Base-by-base conservation (phyloP, 2,329 filamentous ascomycete species). In the Aspergillus versicolor region DNA sequence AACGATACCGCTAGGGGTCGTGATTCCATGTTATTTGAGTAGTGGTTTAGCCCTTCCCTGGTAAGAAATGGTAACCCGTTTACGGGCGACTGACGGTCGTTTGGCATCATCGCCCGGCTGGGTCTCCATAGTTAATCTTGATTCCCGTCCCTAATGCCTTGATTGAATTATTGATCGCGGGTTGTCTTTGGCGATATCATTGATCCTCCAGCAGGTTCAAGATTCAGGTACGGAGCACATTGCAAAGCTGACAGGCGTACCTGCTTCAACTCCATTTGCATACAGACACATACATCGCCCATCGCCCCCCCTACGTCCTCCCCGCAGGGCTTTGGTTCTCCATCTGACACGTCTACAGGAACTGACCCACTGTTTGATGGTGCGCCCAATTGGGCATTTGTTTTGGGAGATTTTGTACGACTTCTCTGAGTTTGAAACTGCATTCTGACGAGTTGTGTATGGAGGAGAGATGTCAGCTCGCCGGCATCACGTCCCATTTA, bases 301-400 rank as follows among this genome's bases (percentile, higher is more conserved):
- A 47, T 34, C 27, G 27, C 45, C 17, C 22, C 40, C 21, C 21
- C 43, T 30, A 46, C 44, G 24, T 34, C 45, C n/a, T 37, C 17
- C 24, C 32, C 17, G 15, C 46, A 49, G 34, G 46, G 48, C 38
- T 42, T 17, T 17, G 42, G 19, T 49, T 49, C 47, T 49, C 27
- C 42, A 51, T 52, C 15, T 45, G 50, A 52, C 50, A 52, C 50
- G 50, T 45, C 50, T 13, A 37, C 40, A 34, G 13, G 38, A 24
- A 13, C n/a, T 43, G 50, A 52, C 50, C 50, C 50, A 45, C 50
- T 27, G 34, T 27, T 22, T 13, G 24, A 50, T 27, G 32, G 47
- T 11, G 27, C 30, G 32, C 21, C 50, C 50, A 45, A 38, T 45
- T 27, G 41, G 38, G 24, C 21, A 21, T 13, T 17, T 37, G 13